These are phyloP conservation scores for Pythium periplocum DNA, from an alignment of 352 stramenopile species.

Conservation along the genomic window DNA sequence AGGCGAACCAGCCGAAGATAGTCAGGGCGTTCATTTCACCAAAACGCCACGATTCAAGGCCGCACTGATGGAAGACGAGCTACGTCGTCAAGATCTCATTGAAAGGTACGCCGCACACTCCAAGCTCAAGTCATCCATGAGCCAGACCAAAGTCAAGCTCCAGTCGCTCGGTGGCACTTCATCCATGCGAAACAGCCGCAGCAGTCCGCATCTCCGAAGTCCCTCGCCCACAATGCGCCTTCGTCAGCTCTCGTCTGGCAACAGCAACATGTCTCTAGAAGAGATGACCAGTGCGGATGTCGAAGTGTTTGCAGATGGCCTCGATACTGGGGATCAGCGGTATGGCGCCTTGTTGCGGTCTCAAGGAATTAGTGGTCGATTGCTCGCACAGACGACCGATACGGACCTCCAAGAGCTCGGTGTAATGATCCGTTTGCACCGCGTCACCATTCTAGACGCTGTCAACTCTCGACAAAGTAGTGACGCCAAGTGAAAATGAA, in stretches of 20 bases:
- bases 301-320: slow-evolving; percentile 38
- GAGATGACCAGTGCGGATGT: slow-evolving; percentile 43
- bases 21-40: too few species aligned
- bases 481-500: neutral
- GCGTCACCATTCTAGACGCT: slow-evolving; percentile 58
- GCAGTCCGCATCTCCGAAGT: neutral
- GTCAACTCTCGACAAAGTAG: slow-evolving; percentile 1
- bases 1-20: neutral
- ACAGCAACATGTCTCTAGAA: slow-evolving; percentile 4
- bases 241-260: neutral
- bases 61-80: slow-evolving; percentile 43
- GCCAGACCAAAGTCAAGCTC: slow-evolving; percentile 11
- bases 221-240: neutral
- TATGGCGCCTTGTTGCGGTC: slow-evolving; percentile 37
- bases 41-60: slow-evolving; percentile 21
- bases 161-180: slow-evolving; percentile 2
- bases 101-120: slow-evolving; percentile 27
- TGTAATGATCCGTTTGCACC: slow-evolving; percentile 59
- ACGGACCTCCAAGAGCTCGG: slow-evolving; percentile 65
- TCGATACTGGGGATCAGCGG: slow-evolving; percentile 29
- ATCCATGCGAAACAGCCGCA: neutral
- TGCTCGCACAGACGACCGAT: slow-evolving; percentile 51
- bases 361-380: slow-evolving; percentile 55
- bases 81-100: slow-evolving; percentile 51
- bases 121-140: slow-evolving; percentile 13